Evolutionary conservation across 257 asterid species (phyloP), one percentile per base, ranked within the genome.

Genomic region (Forsythia suspensa): DNA sequence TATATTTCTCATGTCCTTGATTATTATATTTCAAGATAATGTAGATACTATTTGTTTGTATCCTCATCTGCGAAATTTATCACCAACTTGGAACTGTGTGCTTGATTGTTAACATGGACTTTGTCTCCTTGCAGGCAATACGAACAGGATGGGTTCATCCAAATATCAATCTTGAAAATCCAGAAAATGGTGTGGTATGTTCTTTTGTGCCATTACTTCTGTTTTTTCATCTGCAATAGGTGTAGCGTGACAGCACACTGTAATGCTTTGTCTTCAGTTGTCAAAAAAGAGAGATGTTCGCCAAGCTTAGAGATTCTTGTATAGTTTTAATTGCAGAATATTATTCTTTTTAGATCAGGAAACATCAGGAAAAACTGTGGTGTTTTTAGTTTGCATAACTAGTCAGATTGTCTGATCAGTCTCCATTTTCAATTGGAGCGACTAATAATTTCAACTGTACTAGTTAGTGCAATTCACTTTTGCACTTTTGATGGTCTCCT

Each of bases 141-240:
- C 86, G 96, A 80, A 92, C 92, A 1, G 99, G 99, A 71, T 95
- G 97, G 98, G 83, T 95, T 81, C 99, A 95, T 90, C 99, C 99
- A 73, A 95, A 95, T 86, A 87, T 92, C 87, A 95, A 95, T 80
- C 98, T 95, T 82, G 98, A 95, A 82, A 88, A 83, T 83, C 98
- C 98, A 71, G 99, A 95, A 75, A 89, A 85, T 73, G 92, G 88
- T n/a, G 97, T 95, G 98, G 99, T 95, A 92, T 81, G 97, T 42
- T 72, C 16, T 78, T 73, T 24, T 61, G 16, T 77, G 51, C 41
- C 75, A 57, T 74, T 21, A 71, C 65, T 24, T 61, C 38, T 11
- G 0, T 20, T 61, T 43, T 43, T 74, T 77, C 76, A 18, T 18
- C 13, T 9, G 73, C 76, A 70, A 71, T 10, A 61, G 69, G 38